Evolutionary conservation across 73 alveolate species (phyloP).

Genomic region (Symbiodinium natans): DNA sequence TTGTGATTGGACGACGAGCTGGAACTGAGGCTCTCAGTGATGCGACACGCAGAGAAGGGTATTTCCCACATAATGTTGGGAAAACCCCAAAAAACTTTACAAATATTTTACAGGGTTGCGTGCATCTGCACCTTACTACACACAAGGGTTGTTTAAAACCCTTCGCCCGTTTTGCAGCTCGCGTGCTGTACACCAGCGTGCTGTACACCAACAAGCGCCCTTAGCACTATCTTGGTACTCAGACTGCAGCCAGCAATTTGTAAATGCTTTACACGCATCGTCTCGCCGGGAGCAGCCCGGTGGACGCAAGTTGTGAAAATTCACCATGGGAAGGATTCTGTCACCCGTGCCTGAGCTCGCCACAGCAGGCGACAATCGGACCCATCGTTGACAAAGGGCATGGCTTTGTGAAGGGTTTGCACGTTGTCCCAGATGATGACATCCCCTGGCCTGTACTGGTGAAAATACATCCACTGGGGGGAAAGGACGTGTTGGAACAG

Average conservation of each 20-base stretch:
- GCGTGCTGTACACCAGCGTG: background rate
- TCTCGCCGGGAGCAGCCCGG: background rate
- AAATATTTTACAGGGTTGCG: too few relatives aligned
- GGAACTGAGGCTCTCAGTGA: too few relatives aligned
- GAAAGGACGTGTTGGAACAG: constrained; percentile 59
- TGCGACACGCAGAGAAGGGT: too few relatives aligned
- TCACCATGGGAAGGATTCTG: constrained; percentile 61
- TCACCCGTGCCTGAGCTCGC: constrained; percentile 87
- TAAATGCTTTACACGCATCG: background rate
- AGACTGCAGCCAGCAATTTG: too few relatives aligned
- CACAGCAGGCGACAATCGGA: constrained; percentile 70
- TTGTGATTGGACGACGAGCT: too few relatives aligned
- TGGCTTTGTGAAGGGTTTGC: constrained; percentile 77
- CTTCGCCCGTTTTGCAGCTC: background rate
- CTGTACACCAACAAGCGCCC: background rate
- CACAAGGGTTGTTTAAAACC: too few relatives aligned
- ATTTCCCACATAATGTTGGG: too few relatives aligned
- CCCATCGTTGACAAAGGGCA: constrained; percentile 82
- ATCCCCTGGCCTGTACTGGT: constrained; percentile 58
- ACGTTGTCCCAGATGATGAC: constrained; percentile 80
- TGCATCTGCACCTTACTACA: too few relatives aligned
- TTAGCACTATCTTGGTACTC: background rate
- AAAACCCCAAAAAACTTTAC: too few relatives aligned
- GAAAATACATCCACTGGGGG: constrained; percentile 51
- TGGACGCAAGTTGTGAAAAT: background rate